These are phyloP conservation scores for Pyrenula massariospora DNA, from an alignment of 495 filamentous ascomycete genomes.

Conservation along the genomic window DNA sequence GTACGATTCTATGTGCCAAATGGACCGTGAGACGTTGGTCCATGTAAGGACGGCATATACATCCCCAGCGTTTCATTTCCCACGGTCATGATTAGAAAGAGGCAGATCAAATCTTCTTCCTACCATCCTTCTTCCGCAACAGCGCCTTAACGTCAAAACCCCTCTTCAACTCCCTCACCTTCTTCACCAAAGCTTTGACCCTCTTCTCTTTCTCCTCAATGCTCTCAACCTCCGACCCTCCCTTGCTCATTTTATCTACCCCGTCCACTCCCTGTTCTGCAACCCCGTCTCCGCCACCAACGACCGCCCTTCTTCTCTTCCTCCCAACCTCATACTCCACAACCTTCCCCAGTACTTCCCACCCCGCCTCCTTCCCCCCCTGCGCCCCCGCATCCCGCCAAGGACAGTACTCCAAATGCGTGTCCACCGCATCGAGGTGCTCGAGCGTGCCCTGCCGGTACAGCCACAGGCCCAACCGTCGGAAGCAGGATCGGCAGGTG, in stretches of 20 bases:
- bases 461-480: slow-evolving; percentile 87
- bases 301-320: not conserved
- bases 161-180: not conserved
- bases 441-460: slow-evolving; percentile 56
- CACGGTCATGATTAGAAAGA: too few relatives aligned
- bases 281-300: not conserved
- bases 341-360: not conserved
- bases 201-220: not conserved
- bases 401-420: slow-evolving; percentile 74
- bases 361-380: slow-evolving; percentile 15
- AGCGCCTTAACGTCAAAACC: not conserved
- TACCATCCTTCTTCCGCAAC: slow-evolving; percentile 1
- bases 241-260: not conserved
- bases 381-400: slow-evolving; percentile 59
- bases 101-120: too few relatives aligned
- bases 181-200: not conserved
- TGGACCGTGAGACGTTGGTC: too few relatives aligned
- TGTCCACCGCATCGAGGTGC: slow-evolving; percentile 49
- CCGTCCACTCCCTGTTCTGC: not conserved
- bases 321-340: not conserved
- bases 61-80: too few relatives aligned
- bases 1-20: too few relatives aligned
- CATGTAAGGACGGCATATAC: too few relatives aligned
- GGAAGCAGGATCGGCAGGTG: slow-evolving; percentile 73
- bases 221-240: not conserved